Conservation (phyloP, 2,329 filamentous ascomycete genomes). For the Aspergillus calidoustus region DNA sequence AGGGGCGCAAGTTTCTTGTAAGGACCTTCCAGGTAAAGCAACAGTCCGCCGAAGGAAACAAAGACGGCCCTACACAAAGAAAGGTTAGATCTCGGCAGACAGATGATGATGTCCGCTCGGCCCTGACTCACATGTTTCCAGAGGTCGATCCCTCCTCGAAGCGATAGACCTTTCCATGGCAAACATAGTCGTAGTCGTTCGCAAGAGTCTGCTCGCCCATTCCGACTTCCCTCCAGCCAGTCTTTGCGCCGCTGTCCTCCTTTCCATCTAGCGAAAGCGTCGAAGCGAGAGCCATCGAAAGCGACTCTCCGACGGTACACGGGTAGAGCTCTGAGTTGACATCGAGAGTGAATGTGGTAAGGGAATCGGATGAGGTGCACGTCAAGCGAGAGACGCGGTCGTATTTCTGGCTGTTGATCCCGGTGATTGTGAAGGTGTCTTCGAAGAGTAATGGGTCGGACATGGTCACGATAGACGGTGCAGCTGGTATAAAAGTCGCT, state of each 20-base stretch:
- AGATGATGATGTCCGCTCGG: not conserved
- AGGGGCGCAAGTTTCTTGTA: constrained; percentile 94
- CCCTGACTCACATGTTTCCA: constrained; percentile 76
- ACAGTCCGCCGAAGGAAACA: constrained; percentile 87
- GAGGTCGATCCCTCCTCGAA: constrained; percentile 64
- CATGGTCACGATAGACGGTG: constrained; percentile 55
- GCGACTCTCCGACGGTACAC: constrained; percentile 70
- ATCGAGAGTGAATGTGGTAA: constrained; percentile 81
- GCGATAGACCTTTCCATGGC: constrained; percentile 57
- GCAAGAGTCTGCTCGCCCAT: constrained; percentile 62
- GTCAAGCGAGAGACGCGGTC: constrained; percentile 89
- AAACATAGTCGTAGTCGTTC: constrained; percentile 57
- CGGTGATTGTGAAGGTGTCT: constrained; percentile 82
- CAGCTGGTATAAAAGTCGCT: not conserved
- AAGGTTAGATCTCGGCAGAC: constrained; percentile 18
- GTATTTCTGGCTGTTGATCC: constrained; percentile 84
- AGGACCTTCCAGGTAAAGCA: constrained; percentile 89
- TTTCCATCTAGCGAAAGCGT: constrained; percentile 88
- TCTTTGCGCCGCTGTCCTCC: constrained; percentile 64
- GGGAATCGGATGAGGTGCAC: constrained; percentile 74
- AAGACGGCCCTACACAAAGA: constrained; percentile 76
- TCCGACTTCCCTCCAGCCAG: constrained; percentile 75
- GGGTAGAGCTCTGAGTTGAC: constrained; percentile 94
- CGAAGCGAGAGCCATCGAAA: constrained; percentile 82
- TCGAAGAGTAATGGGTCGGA: constrained; percentile 93